Conservation (phyloP, 148 eudicot genomes). For the Rhododendron vialii region DNA sequence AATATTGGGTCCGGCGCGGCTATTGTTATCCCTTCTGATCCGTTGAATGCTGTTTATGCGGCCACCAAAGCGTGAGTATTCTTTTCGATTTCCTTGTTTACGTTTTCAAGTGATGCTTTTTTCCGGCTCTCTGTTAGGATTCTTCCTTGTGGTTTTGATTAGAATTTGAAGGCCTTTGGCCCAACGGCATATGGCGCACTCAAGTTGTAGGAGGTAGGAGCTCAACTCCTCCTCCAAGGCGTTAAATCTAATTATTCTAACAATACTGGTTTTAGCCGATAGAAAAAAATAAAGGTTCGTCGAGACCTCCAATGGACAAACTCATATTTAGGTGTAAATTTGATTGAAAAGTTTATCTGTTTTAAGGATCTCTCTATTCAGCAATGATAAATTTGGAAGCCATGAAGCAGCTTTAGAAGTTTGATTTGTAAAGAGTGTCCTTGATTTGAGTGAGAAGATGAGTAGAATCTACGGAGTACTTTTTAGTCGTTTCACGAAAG, state of each 20-base stretch:
- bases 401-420: background rate
- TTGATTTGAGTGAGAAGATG: background rate
- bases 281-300: no score
- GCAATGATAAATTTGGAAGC: background rate
- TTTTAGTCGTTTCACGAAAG: background rate
- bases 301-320: no score
- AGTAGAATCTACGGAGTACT: background rate
- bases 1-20: slow-evolving; percentile 74
- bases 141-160: background rate
- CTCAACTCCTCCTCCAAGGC: no score
- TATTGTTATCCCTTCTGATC: slow-evolving; percentile 67
- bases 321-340: no score
- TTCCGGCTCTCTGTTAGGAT: no score
- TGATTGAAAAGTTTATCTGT: no score
- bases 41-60: slow-evolving; percentile 62
- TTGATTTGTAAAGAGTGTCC: background rate
- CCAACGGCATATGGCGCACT: no score
- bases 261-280: no score
- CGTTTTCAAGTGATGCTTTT: background rate
- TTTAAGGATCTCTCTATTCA: background rate
- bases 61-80: slow-evolving; percentile 70
- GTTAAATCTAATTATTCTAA: no score
- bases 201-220: no score
- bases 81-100: background rate
- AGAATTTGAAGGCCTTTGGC: background rate